Evolutionary conservation across 306 rosid genomes (phyloP).

Genomic region (Pueraria montana): DNA sequence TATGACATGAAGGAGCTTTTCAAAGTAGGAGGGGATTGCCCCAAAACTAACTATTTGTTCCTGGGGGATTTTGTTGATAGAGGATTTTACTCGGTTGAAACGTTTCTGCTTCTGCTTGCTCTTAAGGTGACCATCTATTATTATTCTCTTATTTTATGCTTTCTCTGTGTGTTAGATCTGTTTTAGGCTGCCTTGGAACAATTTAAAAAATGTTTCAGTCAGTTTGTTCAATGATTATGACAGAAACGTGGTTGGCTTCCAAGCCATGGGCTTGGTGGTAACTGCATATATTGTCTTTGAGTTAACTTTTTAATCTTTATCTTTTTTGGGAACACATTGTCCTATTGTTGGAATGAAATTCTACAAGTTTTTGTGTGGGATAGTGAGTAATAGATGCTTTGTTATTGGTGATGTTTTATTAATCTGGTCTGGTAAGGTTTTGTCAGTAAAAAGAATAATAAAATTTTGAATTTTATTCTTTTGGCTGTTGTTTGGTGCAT

Average conservation of each 20-base stretch:
- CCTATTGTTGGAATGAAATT: neutral
- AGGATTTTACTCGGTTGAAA: slow-evolving; percentile 95
- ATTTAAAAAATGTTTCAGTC: slow-evolving; percentile 20
- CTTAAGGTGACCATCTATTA: slow-evolving; percentile 74
- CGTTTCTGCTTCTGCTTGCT: slow-evolving; percentile 93
- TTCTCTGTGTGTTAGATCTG: slow-evolving; percentile 19
- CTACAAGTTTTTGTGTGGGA: too few species aligned
- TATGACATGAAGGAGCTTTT: slow-evolving; percentile 99
- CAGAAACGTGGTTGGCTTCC: neutral
- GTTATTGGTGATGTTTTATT: neutral
- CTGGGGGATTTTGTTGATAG: slow-evolving; percentile 99
- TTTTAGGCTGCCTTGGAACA: neutral
- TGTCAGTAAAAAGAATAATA: neutral
- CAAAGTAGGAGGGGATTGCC: slow-evolving; percentile 99
- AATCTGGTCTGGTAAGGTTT: neutral
- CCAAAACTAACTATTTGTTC: slow-evolving; percentile 93
- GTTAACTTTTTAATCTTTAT: neutral
- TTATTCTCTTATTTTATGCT: neutral
- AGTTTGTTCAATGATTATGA: slow-evolving; percentile 28
- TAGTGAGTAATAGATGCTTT: too few species aligned
- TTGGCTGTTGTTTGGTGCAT: slow-evolving; percentile 11
- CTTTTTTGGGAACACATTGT: slow-evolving; percentile 33
- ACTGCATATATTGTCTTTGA: neutral
- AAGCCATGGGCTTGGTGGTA: neutral
- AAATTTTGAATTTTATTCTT: slow-evolving; percentile 2